Percentiles rank a stretch among this genome's conserved stretches.
Conservation (phyloP, 768 basidiomycete genomes). For the Russula sp. region DNA sequence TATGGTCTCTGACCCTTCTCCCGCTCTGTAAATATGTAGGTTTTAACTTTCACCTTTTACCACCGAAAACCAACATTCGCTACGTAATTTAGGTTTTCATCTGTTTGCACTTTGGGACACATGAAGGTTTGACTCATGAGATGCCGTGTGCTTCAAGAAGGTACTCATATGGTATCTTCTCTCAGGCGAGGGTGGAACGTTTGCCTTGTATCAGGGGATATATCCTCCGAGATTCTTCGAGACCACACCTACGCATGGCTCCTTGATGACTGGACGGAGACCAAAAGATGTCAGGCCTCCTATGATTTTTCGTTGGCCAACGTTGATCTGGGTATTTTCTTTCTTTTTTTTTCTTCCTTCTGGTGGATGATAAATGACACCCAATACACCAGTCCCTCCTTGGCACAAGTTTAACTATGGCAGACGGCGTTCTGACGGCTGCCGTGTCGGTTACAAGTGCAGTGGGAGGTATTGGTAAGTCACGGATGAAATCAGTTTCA, state of each 20-base stretch:
- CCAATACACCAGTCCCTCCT: conserved; percentile 43
- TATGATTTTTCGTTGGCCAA: conserved; percentile 40
- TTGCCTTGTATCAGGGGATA: conserved; percentile 57
- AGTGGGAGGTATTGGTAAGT: conserved; percentile 49
- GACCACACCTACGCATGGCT: conserved; percentile 23
- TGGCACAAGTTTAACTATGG: conserved; percentile 60
- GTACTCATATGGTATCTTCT: conserved; percentile 5
- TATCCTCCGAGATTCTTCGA: conserved; percentile 39
- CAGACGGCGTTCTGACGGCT: conserved; percentile 63
- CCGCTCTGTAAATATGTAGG: conserved; percentile 61
- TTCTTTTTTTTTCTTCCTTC: neutral
- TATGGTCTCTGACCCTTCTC: conserved; percentile 58
- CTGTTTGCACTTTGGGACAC: conserved; percentile 43
- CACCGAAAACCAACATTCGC: neutral
- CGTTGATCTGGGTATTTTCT: conserved; percentile 46
- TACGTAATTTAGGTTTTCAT: conserved; percentile 38
- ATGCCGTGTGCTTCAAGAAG: neutral
- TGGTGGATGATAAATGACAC: neutral
- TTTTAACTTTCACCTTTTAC: neutral
- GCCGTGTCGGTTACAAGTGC: conserved; percentile 66
- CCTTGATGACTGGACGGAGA: conserved; percentile 16
- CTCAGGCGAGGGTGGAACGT: conserved; percentile 61
- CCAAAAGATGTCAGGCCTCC: conserved; percentile 12
- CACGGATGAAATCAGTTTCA: neutral
- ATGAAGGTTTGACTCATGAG: conserved; percentile 37